Percentiles rank a stretch among this genome's conserved stretches.
Evolutionary conservation across 805 yeast species (phyloP).

Genomic region (Suhomyces vadensis): DNA sequence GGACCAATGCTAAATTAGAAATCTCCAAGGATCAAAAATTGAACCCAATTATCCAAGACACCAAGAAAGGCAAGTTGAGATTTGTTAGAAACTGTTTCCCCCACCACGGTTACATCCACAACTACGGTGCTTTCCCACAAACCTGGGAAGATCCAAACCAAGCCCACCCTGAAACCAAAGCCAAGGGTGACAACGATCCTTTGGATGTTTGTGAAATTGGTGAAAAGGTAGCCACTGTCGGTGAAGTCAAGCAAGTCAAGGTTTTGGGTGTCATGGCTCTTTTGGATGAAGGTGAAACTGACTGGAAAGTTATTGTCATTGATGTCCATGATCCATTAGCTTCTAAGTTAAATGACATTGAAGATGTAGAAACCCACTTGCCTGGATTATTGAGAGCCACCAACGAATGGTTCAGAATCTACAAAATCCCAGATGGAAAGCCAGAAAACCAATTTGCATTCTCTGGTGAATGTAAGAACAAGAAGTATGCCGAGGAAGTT

Average conservation of each 20-base stretch:
- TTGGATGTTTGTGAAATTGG: conserved; percentile 52
- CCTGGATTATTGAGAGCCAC: conserved; percentile 74
- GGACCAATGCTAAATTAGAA: conserved; percentile 97
- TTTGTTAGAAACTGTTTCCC: conserved; percentile 98
- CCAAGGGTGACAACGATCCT: conserved; percentile 50
- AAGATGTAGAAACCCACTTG: conserved; percentile 65
- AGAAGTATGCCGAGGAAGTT: conserved; percentile 57
- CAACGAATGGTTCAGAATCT: conserved; percentile 77
- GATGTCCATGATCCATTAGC: conserved; percentile 68
- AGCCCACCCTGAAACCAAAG: conserved; percentile 60
- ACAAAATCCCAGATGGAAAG: conserved; percentile 82
- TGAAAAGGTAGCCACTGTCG: conserved; percentile 47
- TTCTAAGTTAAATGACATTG: conserved; percentile 55
- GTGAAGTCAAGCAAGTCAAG: conserved; percentile 62
- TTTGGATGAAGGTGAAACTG: conserved; percentile 93
- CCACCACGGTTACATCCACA: conserved; percentile 97
- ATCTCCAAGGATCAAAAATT: conserved; percentile 79
- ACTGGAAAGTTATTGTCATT: conserved; percentile 86
- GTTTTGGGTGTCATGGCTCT: conserved; percentile 75
- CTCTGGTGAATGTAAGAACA: conserved; percentile 63
- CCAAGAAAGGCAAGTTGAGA: conserved; percentile 94
- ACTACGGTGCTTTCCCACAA: conserved; percentile 98
- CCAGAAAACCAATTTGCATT: conserved; percentile 74
- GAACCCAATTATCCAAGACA: conserved; percentile 96
- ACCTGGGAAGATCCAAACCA: conserved; percentile 79